Percentiles rank a stretch among this genome's conserved stretches.
Evolutionary conservation across 2,329 filamentous ascomycete species (phyloP).

Genomic region (Orbilia brochopaga): DNA sequence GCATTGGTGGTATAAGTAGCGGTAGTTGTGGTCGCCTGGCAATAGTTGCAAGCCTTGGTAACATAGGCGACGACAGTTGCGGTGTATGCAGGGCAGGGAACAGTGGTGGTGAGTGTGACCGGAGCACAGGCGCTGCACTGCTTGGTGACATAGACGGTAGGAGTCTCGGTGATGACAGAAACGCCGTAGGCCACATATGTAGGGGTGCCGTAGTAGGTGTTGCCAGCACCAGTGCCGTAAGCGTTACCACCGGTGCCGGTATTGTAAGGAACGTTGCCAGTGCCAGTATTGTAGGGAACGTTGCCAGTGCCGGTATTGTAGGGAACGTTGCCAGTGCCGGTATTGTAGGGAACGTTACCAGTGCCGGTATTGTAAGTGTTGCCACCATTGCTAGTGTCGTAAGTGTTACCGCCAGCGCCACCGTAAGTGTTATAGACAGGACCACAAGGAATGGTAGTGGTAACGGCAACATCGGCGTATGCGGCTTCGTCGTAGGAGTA

Average conservation of each 20-base stretch:
- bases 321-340: no score
- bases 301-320: no score
- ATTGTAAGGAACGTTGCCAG: no score
- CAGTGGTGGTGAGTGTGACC: neutral
- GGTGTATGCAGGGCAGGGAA: constrained; percentile 5
- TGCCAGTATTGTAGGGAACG: no score
- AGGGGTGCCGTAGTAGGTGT: neutral
- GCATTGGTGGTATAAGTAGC: neutral
- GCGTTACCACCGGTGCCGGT: no score
- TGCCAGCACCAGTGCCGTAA: neutral
- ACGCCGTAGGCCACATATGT: neutral
- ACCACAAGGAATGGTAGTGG: neutral
- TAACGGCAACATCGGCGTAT: neutral
- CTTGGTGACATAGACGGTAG: constrained; percentile 9
- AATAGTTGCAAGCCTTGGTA: neutral
- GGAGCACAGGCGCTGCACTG: neutral
- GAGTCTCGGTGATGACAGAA: neutral
- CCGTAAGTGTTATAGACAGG: neutral
- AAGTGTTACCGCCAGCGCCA: neutral
- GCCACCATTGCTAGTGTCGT: neutral
- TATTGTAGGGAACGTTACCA: no score
- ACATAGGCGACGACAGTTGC: neutral
- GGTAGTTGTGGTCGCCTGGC: neutral
- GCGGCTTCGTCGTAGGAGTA: neutral
- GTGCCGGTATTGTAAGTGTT: no score